phyloP scores from a whole-genome alignment of 768 basidiomycete genomes.

The Lactifluus hygrophoroides region DNA sequence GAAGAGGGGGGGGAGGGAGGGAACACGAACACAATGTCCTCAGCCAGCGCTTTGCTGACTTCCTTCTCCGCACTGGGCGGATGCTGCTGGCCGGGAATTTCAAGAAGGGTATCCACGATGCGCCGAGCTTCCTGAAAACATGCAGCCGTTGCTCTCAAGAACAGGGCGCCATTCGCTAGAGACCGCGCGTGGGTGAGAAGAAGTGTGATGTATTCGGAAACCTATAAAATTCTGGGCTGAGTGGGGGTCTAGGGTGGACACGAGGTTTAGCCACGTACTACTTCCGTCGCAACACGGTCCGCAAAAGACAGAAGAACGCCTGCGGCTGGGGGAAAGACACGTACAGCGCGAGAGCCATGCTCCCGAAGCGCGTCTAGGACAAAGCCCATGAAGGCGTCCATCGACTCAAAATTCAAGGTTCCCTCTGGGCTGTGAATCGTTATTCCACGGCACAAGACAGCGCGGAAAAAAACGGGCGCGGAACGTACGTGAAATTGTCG shows the following conservation, averaged over 20 bases:
- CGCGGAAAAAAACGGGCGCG: background rate
- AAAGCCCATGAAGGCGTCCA: conserved; percentile 82
- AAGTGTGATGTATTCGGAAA: conserved; percentile 79
- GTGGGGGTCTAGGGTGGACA: conserved; percentile 5
- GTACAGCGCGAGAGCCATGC: conserved; percentile 72
- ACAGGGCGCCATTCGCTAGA: conserved; percentile 52
- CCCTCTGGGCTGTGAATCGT: conserved; percentile 22
- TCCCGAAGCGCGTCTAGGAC: conserved; percentile 56
- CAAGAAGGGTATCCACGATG: conserved; percentile 68
- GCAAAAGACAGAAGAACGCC: conserved; percentile 75
- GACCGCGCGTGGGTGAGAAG: conserved; percentile 72
- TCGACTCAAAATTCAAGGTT: conserved; percentile 77
- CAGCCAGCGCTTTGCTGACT: conserved; percentile 47
- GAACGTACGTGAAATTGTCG: conserved; percentile 69
- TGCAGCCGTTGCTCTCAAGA: conserved; percentile 81
- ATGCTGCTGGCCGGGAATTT: conserved; percentile 34
- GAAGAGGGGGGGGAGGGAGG: background rate
- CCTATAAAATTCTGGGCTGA: conserved; percentile 33
- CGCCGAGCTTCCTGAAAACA: conserved; percentile 84
- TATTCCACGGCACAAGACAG: background rate
- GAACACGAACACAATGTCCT: conserved; percentile 71
- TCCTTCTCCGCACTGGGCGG: conserved; percentile 25
- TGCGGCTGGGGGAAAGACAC: conserved; percentile 77
- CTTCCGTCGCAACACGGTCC: conserved; percentile 77
- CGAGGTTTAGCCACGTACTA: conserved; percentile 40